Evolutionary conservation across 2,329 filamentous ascomycete species (phyloP), one percentile per base, ranked within the genome.

Genomic region (Xylaria arbuscula): DNA sequence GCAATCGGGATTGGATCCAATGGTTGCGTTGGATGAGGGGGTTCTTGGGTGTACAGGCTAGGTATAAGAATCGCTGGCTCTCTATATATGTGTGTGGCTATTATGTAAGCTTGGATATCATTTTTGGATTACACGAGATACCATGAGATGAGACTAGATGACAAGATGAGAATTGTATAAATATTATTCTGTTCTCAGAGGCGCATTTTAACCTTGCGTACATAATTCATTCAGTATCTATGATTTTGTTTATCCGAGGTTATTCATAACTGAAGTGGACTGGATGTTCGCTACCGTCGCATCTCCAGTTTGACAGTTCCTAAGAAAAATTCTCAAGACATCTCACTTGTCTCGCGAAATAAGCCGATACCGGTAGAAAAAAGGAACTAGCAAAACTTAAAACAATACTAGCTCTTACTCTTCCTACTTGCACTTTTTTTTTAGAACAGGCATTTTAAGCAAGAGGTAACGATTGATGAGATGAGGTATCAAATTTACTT

Each of bases 101-200:
- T 56, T 69, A 8, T 51, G 24, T 28, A n/a, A 36, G 59, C 19
- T 69, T 54, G 48, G 32, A n/a, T n/a, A n/a, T n/a, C n/a, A 22
- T 54, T 65, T 19, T 10, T 54, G 40, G 19, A 62, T 45, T 45
- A n/a, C n/a, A n/a, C 28, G 57, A 64, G 68, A 70, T 70, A 70
- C 68, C 68, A 56, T 19, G 38, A 59, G 51, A 28, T 28, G 28
- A 28, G 28, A 28, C 22, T 45, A 24, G 19, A 24, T 48, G n/a
- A 45, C 7, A 7, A 47, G n/a, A 68, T 36, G 19, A 56, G 28
- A 51, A 48, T 53, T 67, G 47, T 63, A 48, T 63, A 55, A 17
- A 45, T 17, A 4, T n/a, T 45, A 17, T 45, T 28, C 0, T 36
- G 13, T 55, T 38, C 3, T 13, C 51, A 8, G 5, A 55, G n/a